A percentile compares a stretch with the other conserved stretches of the same genome.
phyloP scores from a whole-genome alignment of 2,329 filamentous ascomycete genomes.

The Domatiomyces catenatus region DNA sequence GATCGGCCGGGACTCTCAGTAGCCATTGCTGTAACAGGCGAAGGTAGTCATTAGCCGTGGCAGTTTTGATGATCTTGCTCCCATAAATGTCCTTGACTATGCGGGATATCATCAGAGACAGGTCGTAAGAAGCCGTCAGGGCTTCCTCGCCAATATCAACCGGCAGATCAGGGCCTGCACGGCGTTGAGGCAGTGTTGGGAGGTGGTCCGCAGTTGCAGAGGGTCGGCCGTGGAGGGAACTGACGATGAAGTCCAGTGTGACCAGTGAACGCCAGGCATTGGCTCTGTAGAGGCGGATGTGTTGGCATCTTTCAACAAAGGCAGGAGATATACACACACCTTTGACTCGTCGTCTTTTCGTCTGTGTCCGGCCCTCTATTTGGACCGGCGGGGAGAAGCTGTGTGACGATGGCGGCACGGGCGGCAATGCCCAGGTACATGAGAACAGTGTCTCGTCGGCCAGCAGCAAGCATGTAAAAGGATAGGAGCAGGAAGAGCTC shows the following conservation, averaged over 20 bases:
- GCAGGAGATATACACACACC: not conserved
- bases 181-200: not conserved
- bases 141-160: not conserved
- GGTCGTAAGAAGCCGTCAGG: not conserved
- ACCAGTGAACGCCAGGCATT: conserved; percentile 34
- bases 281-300: conserved; percentile 19
- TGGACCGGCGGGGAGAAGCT: not conserved
- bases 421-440: conserved; percentile 48
- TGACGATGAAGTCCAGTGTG: conserved; percentile 33
- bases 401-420: conserved; percentile 37
- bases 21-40: not conserved
- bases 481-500: conserved; percentile 41
- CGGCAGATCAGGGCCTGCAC: not conserved
- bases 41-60: not conserved
- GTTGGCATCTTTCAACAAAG: not conserved
- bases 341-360: not conserved
- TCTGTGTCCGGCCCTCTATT: not conserved
- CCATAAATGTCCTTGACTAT: not conserved
- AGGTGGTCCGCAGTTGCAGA: not conserved
- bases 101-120: not conserved
- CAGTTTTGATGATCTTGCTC: not conserved
- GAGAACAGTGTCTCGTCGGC: conserved; percentile 44
- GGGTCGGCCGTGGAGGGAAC: conserved; percentile 33
- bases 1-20: conserved; percentile 19
- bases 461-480: conserved; percentile 45